Percentiles rank a stretch among this genome's conserved stretches.
Evolutionary conservation across 345 rosid species (phyloP).

Genomic region (Brassica juncea): DNA sequence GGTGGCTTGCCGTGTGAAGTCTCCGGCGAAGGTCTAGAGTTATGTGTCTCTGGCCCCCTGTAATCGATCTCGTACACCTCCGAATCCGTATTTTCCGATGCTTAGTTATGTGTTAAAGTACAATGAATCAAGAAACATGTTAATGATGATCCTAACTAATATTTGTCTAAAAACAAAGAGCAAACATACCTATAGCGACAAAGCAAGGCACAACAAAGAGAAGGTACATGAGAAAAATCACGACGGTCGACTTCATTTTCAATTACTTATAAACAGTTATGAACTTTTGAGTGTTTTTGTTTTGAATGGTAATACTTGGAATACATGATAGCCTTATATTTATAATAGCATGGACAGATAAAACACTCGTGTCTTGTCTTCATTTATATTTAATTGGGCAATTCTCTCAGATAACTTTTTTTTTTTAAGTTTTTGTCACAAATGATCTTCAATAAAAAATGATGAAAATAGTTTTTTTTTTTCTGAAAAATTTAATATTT

Average conservation of each 20-base stretch:
- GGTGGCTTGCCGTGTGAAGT: constrained; percentile 38
- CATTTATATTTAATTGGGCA: neutral
- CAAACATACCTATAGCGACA: constrained; percentile 25
- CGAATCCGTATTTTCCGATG: constrained; percentile 15
- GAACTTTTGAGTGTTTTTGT: constrained; percentile 20
- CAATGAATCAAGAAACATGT: neutral
- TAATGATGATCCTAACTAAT: neutral
- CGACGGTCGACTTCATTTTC: constrained; percentile 33
- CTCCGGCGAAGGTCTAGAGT: constrained; percentile 42
- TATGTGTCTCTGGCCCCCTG: constrained; percentile 46
- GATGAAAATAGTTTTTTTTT: too few relatives aligned
- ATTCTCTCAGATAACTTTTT: too few relatives aligned
- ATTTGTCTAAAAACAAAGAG: neutral
- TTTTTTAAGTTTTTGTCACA: too few relatives aligned
- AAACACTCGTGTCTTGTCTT: constrained; percentile 34
- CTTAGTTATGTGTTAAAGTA: constrained; percentile 10
- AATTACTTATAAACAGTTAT: neutral
- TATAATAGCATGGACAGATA: constrained; percentile 14
- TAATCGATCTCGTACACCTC: constrained; percentile 42
- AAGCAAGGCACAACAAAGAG: constrained; percentile 29
- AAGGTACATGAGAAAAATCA: constrained; percentile 23
- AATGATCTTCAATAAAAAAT: too few relatives aligned
- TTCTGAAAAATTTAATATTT: too few relatives aligned
- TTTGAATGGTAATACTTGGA: constrained; percentile 9
- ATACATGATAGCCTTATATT: constrained; percentile 28